Evolutionary conservation across 2,329 filamentous ascomycete genomes (phyloP), one percentile per base, ranked within the genome.

Genomic region (Incumbomyces delicatus): DNA sequence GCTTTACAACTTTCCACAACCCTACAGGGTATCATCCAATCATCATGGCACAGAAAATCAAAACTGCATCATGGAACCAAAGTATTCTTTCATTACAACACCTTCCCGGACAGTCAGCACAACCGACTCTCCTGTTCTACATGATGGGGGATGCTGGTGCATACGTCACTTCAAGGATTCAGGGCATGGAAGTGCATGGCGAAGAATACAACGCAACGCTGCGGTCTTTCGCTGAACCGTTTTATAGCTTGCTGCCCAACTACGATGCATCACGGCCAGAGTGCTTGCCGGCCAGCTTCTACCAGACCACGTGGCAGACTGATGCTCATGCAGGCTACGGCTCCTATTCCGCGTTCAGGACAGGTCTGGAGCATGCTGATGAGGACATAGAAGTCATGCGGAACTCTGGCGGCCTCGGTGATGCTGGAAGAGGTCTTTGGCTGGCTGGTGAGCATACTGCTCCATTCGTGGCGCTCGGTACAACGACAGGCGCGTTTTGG

Each of bases 401-500:
- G 18, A 58, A 64, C 2, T 76, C 76, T 0, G 58, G 73, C 37
- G 68, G 67, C 1, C 29, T 54, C 16, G 37, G 27, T 14, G 36
- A 46, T 53, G 44, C 80, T 1, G 78, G 78, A 11, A 69, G 78
- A 17, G 80, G 85, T 0, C 60, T 95, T 7, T 95, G 88, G 88
- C 72, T 95, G 54, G 88, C 88, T 0, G 88, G 88, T 0, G 88
- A 95, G 66, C 88, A 95, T 66, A 94, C 87, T 17, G 83, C 87
- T 46, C 88, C 89, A 3, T 94, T 95, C 68, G 81, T 94, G 22
- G 88, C 85, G 10, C 64, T 95, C 51, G 90, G 89, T 0, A 95
- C 89, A 3, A 85, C 83, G 11, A 94, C 87, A 1, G 90, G 90
- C 1, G 90, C 90, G 10, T 95, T 87, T 63, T 94, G 87, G 87